These are phyloP conservation scores for Carex cristatella DNA, from an alignment of 176 grass and related monocot genomes.

Conservation along the genomic window DNA sequence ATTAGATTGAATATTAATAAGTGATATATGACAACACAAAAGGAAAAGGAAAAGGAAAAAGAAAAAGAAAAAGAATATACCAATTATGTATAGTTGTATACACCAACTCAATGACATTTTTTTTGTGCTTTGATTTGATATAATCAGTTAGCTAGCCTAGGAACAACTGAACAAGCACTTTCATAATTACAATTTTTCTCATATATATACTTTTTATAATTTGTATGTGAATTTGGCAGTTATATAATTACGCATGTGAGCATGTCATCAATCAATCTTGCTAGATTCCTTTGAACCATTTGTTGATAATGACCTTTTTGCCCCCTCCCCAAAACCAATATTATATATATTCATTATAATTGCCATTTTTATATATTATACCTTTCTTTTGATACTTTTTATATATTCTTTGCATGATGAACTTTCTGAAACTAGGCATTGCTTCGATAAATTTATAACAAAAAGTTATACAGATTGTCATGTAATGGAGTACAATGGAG, in stretches of 20 bases:
- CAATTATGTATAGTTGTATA: neutral
- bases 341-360: neutral
- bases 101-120: neutral
- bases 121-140: slow-evolving; percentile 5
- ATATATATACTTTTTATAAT: neutral
- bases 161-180: neutral
- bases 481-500: neutral
- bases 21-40: neutral
- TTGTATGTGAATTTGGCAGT: neutral
- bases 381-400: neutral
- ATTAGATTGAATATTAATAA: neutral
- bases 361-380: neutral
- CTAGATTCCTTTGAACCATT: neutral
- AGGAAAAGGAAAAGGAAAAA: neutral
- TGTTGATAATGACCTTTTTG: neutral
- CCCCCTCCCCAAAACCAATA: neutral
- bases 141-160: neutral
- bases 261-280: neutral
- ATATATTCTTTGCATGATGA: neutral
- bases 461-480: neutral
- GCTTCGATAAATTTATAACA: neutral
- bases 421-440: neutral
- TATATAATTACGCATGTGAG: neutral
- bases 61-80: neutral
- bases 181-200: neutral